Percentiles rank a stretch among this genome's conserved stretches.
Conservation (phyloP, 768 basidiomycete genomes). For the Russula sp. region DNA sequence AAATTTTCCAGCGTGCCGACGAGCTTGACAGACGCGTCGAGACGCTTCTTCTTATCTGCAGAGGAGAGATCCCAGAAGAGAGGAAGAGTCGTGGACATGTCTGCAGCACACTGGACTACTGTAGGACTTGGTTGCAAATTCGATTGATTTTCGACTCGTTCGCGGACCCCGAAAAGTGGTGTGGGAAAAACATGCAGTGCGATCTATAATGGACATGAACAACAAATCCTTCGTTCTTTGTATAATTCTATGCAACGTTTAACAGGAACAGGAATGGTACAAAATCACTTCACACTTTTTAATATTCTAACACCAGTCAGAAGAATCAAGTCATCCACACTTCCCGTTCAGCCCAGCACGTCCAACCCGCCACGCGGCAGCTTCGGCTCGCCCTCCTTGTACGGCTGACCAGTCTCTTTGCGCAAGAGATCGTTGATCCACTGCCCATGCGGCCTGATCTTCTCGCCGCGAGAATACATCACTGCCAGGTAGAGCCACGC, state of each 20-base stretch:
- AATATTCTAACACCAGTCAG: slow-evolving; percentile 4
- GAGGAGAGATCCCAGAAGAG: slow-evolving; percentile 94
- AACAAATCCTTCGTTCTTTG: not conserved
- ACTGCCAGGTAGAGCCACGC: slow-evolving; percentile 68
- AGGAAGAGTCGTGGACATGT: slow-evolving; percentile 82
- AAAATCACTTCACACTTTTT: not conserved
- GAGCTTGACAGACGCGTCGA: slow-evolving; percentile 84
- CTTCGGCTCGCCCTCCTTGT: slow-evolving; percentile 60
- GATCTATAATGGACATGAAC: not conserved
- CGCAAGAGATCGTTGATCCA: slow-evolving; percentile 83
- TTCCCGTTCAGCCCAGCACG: slow-evolving; percentile 10
- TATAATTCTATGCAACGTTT: not conserved
- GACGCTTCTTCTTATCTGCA: slow-evolving; percentile 66
- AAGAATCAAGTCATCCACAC: not conserved
- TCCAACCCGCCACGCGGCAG: slow-evolving; percentile 46
- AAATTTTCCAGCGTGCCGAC: slow-evolving; percentile 78
- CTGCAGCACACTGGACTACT: not conserved
- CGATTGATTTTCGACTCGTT: not conserved
- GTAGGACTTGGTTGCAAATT: not conserved
- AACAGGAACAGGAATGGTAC: not conserved
- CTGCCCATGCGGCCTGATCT: slow-evolving; percentile 72
- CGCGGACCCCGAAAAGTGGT: not conserved
- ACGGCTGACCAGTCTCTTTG: slow-evolving; percentile 67
- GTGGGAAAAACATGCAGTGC: not conserved
- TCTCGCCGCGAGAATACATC: slow-evolving; percentile 70